Base-by-base conservation (phyloP, 305 asterid genomes). In the Fraxinus latifolia region DNA sequence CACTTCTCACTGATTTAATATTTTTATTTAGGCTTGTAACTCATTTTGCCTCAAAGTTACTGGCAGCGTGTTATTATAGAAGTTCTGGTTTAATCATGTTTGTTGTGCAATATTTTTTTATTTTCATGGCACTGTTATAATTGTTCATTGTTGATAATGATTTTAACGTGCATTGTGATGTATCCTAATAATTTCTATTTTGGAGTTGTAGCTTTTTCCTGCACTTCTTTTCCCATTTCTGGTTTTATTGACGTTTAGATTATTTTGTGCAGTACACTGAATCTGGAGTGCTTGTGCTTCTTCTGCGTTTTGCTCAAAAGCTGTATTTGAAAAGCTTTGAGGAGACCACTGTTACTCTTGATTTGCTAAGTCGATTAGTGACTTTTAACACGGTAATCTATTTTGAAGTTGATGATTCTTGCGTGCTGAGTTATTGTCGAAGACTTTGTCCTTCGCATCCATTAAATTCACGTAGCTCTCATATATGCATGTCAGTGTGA, bases 261-360 rank as follows among this genome's bases (percentile, higher is more conserved):
- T 77, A 82, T 79, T 83, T 79, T 82, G 29, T 86, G 87, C 90
- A 96, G 99, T 89, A 86, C 84, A 82, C 90, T 73, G 97, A 86
- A 87, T 96, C 99, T 83, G 99, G 98, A 77, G 85, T 96, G 83
- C 90, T 86, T 70, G 87, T 95, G 87, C 91, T 96, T 83, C 96
- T 96, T 86, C 79, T 92, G 88, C 97, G 91, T 60, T 81, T 96
- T 87, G 95, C 95, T 83, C 94, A 91, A 86, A 93, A 84, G 76
- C 87, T 87, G 70, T 85, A 91, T 85, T 70, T 79, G 84, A 90
- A 89, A 74, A 89, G 84, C 81, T 78, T 87, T 0, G 92, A 90
- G 84, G 97, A 94, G 84, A 89, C 85, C 77, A 79, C 88, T 60
- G 84, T 84, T 84, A 90, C 88, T 78, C 95, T 96, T 76, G 97